phyloP scores from a whole-genome alignment of 2,329 filamentous ascomycete genomes.

The Aspergillus sojae region DNA sequence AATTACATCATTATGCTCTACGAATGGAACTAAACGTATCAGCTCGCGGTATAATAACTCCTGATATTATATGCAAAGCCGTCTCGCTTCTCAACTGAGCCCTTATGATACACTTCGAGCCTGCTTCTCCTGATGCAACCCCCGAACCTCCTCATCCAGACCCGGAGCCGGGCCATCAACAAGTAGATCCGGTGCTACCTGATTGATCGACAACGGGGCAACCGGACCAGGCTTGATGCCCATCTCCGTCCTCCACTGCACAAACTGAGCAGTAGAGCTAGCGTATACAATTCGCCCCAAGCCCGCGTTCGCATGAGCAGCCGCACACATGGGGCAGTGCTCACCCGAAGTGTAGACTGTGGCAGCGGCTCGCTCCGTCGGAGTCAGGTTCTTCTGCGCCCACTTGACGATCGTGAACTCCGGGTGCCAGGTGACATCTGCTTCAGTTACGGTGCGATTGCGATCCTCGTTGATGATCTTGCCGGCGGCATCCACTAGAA shows the following conservation, averaged over 20 bases:
- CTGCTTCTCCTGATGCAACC: constrained; percentile 15
- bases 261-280: constrained; percentile 16
- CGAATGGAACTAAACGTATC: neutral
- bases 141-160: constrained; percentile 14
- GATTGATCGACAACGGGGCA: constrained; percentile 18
- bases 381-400: constrained; percentile 17
- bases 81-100: too few relatives aligned
- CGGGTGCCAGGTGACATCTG: constrained; percentile 17
- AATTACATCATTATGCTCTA: neutral
- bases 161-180: constrained; percentile 17
- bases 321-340: constrained; percentile 21
- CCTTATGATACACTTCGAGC: neutral
- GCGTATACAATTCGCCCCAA: constrained; percentile 21
- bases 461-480: constrained; percentile 18
- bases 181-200: constrained; percentile 12
- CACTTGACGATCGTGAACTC: constrained; percentile 17
- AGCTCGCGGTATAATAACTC: neutral
- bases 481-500: constrained; percentile 14
- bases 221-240: constrained; percentile 16
- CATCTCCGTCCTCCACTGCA: constrained; percentile 15
- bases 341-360: constrained; percentile 22
- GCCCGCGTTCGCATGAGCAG: constrained; percentile 18
- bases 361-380: constrained; percentile 9
- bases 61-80: neutral
- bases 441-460: constrained; percentile 15